A percentile compares a stretch with the other conserved stretches of the same genome.
Conservation (phyloP, 768 basidiomycete species). For the Royoungia palumana region DNA sequence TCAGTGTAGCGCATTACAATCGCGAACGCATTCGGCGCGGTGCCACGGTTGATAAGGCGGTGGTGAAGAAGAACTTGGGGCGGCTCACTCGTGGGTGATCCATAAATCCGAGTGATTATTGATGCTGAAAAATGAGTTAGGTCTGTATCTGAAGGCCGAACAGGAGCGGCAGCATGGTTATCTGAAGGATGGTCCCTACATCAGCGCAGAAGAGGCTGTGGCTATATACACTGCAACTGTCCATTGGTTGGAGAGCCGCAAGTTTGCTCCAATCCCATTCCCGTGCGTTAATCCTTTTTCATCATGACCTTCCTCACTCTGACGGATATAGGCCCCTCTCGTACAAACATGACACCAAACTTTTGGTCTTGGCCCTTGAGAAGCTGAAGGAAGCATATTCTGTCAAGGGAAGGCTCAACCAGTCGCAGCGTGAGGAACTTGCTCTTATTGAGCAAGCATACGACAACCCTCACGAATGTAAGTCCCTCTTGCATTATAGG, state of each 20-base stretch:
- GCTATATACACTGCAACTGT: slow-evolving; percentile 98
- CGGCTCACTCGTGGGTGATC: slow-evolving; percentile 79
- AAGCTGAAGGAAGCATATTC: slow-evolving; percentile 99
- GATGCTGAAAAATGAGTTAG: slow-evolving; percentile 31
- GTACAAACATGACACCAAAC: slow-evolving; percentile 98
- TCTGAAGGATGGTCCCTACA: slow-evolving; percentile 98
- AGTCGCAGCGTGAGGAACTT: slow-evolving; percentile 96
- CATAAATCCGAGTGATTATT: not conserved
- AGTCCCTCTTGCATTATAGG: slow-evolving; percentile 13
- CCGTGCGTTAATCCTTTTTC: slow-evolving; percentile 49
- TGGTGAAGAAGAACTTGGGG: slow-evolving; percentile 98
- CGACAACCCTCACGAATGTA: slow-evolving; percentile 98
- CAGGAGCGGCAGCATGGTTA: slow-evolving; percentile 99
- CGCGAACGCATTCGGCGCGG: slow-evolving; percentile 96
- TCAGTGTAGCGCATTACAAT: slow-evolving; percentile 92
- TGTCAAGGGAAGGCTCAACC: slow-evolving; percentile 96
- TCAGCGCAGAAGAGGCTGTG: slow-evolving; percentile 97
- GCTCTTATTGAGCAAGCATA: slow-evolving; percentile 99
- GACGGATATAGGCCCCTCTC: slow-evolving; percentile 67
- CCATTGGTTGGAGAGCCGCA: slow-evolving; percentile 97
- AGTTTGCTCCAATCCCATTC: slow-evolving; percentile 99
- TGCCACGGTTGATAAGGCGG: slow-evolving; percentile 96
- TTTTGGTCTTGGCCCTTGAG: slow-evolving; percentile 93
- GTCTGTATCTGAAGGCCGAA: slow-evolving; percentile 95
- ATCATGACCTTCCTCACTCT: slow-evolving; percentile 2